Conservation (phyloP, 2,329 filamentous ascomycete genomes). For the Plenodomus tracheiphilus region DNA sequence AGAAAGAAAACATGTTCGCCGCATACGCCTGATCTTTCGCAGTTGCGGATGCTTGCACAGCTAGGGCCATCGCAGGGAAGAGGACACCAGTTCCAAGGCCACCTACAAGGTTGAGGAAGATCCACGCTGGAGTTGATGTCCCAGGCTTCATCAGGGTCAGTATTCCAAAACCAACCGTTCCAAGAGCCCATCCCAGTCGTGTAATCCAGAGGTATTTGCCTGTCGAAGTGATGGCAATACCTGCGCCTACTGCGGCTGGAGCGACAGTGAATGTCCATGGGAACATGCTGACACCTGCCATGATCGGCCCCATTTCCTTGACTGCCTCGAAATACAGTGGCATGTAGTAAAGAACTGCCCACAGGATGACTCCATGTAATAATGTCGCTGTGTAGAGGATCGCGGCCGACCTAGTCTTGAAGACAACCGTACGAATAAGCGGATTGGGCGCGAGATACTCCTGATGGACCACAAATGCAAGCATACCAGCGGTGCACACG, state of each 20-base stretch:
- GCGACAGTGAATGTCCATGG: constrained; percentile 61
- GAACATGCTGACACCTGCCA: constrained; percentile 46
- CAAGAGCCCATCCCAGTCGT: constrained; percentile 64
- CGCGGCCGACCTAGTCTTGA: constrained; percentile 55
- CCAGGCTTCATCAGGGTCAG: constrained; percentile 55
- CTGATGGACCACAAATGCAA: constrained; percentile 60
- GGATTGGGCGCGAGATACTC: constrained; percentile 55
- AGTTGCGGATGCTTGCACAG: constrained; percentile 64
- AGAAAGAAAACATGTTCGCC: constrained; percentile 68
- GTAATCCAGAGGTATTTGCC: constrained; percentile 65
- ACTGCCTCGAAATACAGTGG: constrained; percentile 49
- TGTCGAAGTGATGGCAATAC: constrained; percentile 57
- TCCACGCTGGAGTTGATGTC: constrained; percentile 59
- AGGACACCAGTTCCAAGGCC: constrained; percentile 67
- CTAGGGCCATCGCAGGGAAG: constrained; percentile 65
- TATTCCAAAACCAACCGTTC: constrained; percentile 61
- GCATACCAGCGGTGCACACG: constrained; percentile 57
- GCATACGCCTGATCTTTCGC: constrained; percentile 63
- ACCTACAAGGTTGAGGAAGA: constrained; percentile 63
- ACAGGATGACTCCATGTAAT: constrained; percentile 59
- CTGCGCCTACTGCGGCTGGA: constrained; percentile 60
- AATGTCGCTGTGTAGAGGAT: constrained; percentile 58
- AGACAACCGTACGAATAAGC: constrained; percentile 51
- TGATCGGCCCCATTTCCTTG: constrained; percentile 44
- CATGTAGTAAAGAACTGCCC: constrained; percentile 48